A percentile compares a stretch with the other conserved stretches of the same genome.
Evolutionary conservation across 768 basidiomycete genomes (phyloP).

Genomic region (Hygrocybe punicea): DNA sequence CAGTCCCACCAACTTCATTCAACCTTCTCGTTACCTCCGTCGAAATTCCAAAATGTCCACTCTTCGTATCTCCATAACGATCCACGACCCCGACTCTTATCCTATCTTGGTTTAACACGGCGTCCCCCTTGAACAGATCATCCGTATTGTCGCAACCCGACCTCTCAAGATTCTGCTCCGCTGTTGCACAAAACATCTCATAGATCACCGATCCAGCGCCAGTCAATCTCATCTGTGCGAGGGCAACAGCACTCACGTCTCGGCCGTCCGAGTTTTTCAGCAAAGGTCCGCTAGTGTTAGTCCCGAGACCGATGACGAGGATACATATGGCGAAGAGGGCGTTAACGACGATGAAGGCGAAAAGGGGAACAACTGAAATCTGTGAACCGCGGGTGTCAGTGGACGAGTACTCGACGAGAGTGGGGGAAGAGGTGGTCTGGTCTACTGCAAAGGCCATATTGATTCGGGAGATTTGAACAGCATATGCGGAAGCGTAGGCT

Average conservation of each 20-base stretch:
- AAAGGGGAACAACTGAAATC: not conserved
- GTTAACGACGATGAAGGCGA: not conserved
- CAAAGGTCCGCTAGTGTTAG: not conserved
- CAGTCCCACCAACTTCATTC: too few relatives aligned
- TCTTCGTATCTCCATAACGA: too few relatives aligned
- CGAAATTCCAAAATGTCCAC: too few relatives aligned
- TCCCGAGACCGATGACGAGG: not conserved
- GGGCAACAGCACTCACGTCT: not conserved
- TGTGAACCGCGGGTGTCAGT: not conserved
- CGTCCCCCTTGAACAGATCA: not conserved
- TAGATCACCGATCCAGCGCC: not conserved
- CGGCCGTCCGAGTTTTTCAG: not conserved
- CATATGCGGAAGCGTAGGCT: not conserved
- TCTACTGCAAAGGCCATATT: not conserved
- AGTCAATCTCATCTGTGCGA: not conserved
- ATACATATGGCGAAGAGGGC: not conserved
- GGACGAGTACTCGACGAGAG: not conserved
- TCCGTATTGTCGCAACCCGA: not conserved
- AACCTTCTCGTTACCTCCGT: too few relatives aligned
- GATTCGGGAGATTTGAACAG: not conserved
- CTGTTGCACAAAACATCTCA: not conserved
- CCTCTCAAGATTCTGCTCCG: not conserved
- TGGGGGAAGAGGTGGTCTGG: not conserved
- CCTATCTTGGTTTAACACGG: too few relatives aligned
- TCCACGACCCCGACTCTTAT: too few relatives aligned